Percentiles rank a stretch among this genome's conserved stretches.
Conservation (phyloP, 2,329 filamentous ascomycete species). For the Bipolaris bicolor region DNA sequence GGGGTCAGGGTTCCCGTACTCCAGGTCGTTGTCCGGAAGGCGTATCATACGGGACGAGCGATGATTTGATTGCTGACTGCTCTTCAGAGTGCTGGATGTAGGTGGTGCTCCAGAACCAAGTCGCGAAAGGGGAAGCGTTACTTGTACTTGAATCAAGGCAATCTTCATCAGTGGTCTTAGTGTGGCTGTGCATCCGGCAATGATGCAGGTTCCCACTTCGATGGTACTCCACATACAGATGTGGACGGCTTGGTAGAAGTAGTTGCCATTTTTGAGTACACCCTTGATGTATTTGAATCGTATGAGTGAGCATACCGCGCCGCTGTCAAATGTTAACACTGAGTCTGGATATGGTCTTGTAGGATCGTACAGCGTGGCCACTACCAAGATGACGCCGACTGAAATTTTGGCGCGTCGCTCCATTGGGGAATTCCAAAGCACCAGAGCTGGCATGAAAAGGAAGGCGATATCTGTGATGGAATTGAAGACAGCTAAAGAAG, state of each 20-base stretch:
- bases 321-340: constrained; percentile 43
- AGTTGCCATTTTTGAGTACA: constrained; percentile 52
- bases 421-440: constrained; percentile 65
- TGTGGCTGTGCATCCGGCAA: constrained; percentile 59
- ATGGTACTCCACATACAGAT: constrained; percentile 52
- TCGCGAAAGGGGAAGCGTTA: not conserved
- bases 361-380: constrained; percentile 48
- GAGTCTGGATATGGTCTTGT: not conserved
- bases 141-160: constrained; percentile 3
- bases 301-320: constrained; percentile 61
- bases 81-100: constrained; percentile 9
- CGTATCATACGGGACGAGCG: not conserved
- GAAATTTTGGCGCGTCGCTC: constrained; percentile 58
- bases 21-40: not conserved
- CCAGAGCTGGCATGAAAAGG: constrained; percentile 48
- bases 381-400: constrained; percentile 59
- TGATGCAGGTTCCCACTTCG: constrained; percentile 49
- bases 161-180: constrained; percentile 56
- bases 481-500: constrained; percentile 30
- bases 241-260: constrained; percentile 55
- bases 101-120: constrained; percentile 5
- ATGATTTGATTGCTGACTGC: constrained; percentile 2
- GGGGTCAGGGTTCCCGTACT: not conserved
- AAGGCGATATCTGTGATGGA: constrained; percentile 44
- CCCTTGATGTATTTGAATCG: constrained; percentile 56